Base-by-base conservation (phyloP, 2,329 filamentous ascomycete genomes). In the Apiospora sp. region DNA sequence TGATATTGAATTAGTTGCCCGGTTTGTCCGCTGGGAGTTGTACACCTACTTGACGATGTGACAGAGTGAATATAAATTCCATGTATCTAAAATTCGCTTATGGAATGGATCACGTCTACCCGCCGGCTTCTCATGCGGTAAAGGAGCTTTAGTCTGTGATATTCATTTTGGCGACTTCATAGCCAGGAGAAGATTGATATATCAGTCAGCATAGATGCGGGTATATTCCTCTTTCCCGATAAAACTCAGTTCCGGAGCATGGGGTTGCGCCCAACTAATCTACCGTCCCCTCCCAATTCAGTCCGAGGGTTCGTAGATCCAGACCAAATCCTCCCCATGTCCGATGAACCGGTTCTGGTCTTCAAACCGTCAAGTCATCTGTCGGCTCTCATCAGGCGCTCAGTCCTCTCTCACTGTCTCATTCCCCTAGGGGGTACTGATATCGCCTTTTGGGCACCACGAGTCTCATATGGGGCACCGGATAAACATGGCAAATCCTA, bases 401-500 rank as follows among this genome's bases (percentile, higher is more conserved):
- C 10, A 30, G 30, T 30, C 27, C 37, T 24, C 64, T 1, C 72
- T 78, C 41, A 24, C n/a, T 41, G 10, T 41, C 37, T 41, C 37
- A 10, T 41, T 41, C 10, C 37, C 37, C 7, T 41, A 41, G 19
- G 43, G 67, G 43, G 24, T 6, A 19, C 30, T n/a, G 19, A 24
- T 64, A 5, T 10, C 41, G 19, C 10, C 34, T 64, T 22, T 41
- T n/a, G 58, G 58, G 37, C 8, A 41, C 34, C 34, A 64, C 19
- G 34, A 64, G 58, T 27, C 34, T 41, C 34, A 22, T n/a, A 30
- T 34, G 58, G 10, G 58, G 22, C 34, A 64, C 58, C 41, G 34
- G 34, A 30, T 19, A 58, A 30, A n/a, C 30, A 37, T 41, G 16
- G 34, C 10, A 24, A 41, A 24, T 14, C 19, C 58, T 34, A 8